Evolutionary conservation across 1,284 basidiomycete species (phyloP), one percentile per base, ranked within the genome.

Genomic region (Ganoderma resinaceum): DNA sequence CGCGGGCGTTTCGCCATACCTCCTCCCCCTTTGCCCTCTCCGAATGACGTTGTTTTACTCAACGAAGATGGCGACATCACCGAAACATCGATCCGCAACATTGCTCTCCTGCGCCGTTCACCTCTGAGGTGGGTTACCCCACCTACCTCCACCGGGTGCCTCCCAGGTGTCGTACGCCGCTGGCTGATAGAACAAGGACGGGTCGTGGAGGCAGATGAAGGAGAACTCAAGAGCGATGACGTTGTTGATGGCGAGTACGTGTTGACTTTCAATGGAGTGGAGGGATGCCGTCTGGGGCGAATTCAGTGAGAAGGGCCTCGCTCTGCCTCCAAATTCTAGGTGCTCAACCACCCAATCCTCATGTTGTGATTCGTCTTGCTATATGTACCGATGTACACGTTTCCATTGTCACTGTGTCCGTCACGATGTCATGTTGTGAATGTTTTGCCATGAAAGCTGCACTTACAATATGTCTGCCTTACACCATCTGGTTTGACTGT

Each of bases 251-350:
- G 88, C 18, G 91, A 93, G 73, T 87, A 82, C 79, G 85, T 92
- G 2, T 80, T 94, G 58, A 79, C 91, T 29, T 90, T 89, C 75
- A 94, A 94, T 74, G 89, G 88, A 7, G 88, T 92, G 9, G 85
- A 85, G 71, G 91, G 91, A 33, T 92, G 91, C 78, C 83, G 84
- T 35, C 72, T 92, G 26, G 91, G 74, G 23, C 68, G 72, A 57
- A 60, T 60, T 7, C 58, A 38, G 58, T 60, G 23, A 60, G 18
- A 33, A 16, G 18, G 20, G 29, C 6, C 29, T 55, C 29, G 23
- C 3, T 35, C 18, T 9, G 29, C 20, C 33, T 53, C 20, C 53
- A 55, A 20, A 7, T 42, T 40, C 18, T 29, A 55, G 35, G n/a
- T 58, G 57, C n/a, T 55, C 53, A 55, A 33, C 53, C 53, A 55